Evolutionary conservation across 2,329 filamentous ascomycete species (phyloP).

Genomic region (Colletotrichum somersetense): DNA sequence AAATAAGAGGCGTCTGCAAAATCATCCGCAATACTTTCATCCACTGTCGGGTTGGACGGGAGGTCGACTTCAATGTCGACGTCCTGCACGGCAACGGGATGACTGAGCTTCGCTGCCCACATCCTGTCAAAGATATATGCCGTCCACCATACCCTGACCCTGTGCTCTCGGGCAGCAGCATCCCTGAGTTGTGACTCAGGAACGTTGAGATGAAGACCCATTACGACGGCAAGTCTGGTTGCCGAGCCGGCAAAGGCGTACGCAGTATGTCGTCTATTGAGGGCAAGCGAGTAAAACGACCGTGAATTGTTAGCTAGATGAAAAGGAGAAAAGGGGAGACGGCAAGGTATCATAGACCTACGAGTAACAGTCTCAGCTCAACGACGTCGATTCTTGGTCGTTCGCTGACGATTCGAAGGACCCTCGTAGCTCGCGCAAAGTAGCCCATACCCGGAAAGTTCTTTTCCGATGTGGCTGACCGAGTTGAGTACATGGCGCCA

Average conservation of each 20-base stretch:
- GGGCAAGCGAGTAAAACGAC: conserved; percentile 58
- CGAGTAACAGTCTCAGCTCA: conserved; percentile 59
- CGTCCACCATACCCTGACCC: conserved; percentile 58
- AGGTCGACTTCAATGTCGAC: conserved; percentile 61
- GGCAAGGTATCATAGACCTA: conserved; percentile 45
- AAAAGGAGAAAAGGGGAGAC: neutral
- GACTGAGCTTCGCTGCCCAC: conserved; percentile 62
- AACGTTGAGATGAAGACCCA: conserved; percentile 58
- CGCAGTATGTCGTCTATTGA: conserved; percentile 60
- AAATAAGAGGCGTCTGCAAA: conserved; percentile 51
- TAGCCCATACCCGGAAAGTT: conserved; percentile 59
- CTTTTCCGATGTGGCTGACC: conserved; percentile 50
- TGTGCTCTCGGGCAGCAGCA: conserved; percentile 52
- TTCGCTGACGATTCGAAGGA: conserved; percentile 56
- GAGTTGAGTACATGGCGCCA: conserved; percentile 59
- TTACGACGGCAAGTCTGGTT: conserved; percentile 57
- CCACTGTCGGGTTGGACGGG: conserved; percentile 52
- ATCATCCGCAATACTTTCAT: conserved; percentile 45
- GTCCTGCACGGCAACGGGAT: conserved; percentile 62
- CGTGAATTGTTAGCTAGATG: conserved; percentile 39
- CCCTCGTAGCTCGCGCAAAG: conserved; percentile 55
- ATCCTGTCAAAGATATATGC: conserved; percentile 60
- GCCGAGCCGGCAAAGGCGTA: conserved; percentile 59
- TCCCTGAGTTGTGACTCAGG: conserved; percentile 56
- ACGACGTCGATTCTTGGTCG: conserved; percentile 58